Evolutionary conservation across 1,284 basidiomycete genomes (phyloP).

Genomic region (Tranzscheliella williamsii): DNA sequence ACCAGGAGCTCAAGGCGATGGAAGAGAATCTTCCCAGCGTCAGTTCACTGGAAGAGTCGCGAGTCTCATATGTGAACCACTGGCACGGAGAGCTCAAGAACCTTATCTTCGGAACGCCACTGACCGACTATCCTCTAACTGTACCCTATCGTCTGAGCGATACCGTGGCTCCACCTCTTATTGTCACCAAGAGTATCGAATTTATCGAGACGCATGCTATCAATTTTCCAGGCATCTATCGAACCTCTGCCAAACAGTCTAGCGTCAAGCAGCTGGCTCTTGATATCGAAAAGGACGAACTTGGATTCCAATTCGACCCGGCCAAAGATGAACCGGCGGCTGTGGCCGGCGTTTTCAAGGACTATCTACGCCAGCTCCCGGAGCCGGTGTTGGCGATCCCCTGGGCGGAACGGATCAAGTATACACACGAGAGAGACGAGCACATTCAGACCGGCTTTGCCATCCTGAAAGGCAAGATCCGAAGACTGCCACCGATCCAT

Average conservation of each 20-base stretch:
- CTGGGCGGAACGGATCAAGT: slow-evolving; percentile 73
- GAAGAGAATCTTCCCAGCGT: slow-evolving; percentile 64
- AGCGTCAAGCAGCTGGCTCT: slow-evolving; percentile 82
- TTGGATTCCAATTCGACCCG: slow-evolving; percentile 76
- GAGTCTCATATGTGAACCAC: slow-evolving; percentile 73
- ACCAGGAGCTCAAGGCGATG: slow-evolving; percentile 65
- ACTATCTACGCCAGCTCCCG: slow-evolving; percentile 87
- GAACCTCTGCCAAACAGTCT: slow-evolving; percentile 74
- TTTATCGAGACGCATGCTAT: slow-evolving; percentile 74
- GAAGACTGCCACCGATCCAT: slow-evolving; percentile 72
- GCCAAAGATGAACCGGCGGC: slow-evolving; percentile 81
- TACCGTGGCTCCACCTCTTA: slow-evolving; percentile 68
- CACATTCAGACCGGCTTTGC: slow-evolving; percentile 66
- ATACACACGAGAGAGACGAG: slow-evolving; percentile 63
- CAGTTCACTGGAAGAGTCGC: slow-evolving; percentile 65
- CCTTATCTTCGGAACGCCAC: slow-evolving; percentile 86
- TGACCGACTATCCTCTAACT: slow-evolving; percentile 84
- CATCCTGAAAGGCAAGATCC: slow-evolving; percentile 52
- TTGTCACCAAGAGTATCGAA: slow-evolving; percentile 79
- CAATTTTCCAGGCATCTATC: slow-evolving; percentile 68
- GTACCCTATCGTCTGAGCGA: slow-evolving; percentile 36
- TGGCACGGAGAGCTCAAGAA: slow-evolving; percentile 76
- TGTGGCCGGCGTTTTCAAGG: slow-evolving; percentile 88
- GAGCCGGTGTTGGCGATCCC: slow-evolving; percentile 88
- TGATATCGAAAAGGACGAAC: slow-evolving; percentile 85